Evolutionary conservation across 2,329 filamentous ascomycete genomes (phyloP), one percentile per base, ranked within the genome.

Genomic region (Fusarium irregulare): DNA sequence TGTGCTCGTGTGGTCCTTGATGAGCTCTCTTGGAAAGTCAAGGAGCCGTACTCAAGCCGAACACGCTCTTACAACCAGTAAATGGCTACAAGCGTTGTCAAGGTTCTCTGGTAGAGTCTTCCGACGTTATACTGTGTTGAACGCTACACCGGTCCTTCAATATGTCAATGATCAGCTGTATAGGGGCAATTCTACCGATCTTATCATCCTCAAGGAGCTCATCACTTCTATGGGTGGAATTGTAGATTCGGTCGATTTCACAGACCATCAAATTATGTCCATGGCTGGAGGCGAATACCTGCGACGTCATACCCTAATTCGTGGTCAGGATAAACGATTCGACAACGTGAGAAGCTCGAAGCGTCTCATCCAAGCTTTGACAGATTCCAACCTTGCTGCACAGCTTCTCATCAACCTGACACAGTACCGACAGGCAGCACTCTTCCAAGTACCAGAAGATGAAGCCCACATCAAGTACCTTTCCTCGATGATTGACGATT

Each of bases 211-310:
- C 44, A 92, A 96, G 76, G 93, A 98, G 76, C 87, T 99, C 64
- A 92, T 98, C 54, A 89, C 90, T 37, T 93, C 92, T 4, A 98
- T 99, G 96, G 93, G 93, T 20, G 97, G 97, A 47, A 94, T 99
- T 64, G 91, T 95, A 14, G 90, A 94, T 6, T 91, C 95, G 64
- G 88, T 91, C 55, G 93, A 94, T 76, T 95, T 97, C 76, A 98
- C 93, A 30, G 95, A 99, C 72, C 84, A 90, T 20, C 94, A 98
- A 80, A 87, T 97, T 28, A 84, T 93, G 67, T 94, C 93, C 16
- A 94, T 99, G 88, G 93, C 93, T 42, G 95, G 94, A 65, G 94
- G 95, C 16, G 89, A 93, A 54, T 83, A 91, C 27, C 84, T 99
- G 13, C 91, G 93, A 70, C 89, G 90, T 12, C 92, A 95, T 73